phyloP scores from a whole-genome alignment of 1,284 basidiomycete species.

The Melampsora larici-populina region DNA sequence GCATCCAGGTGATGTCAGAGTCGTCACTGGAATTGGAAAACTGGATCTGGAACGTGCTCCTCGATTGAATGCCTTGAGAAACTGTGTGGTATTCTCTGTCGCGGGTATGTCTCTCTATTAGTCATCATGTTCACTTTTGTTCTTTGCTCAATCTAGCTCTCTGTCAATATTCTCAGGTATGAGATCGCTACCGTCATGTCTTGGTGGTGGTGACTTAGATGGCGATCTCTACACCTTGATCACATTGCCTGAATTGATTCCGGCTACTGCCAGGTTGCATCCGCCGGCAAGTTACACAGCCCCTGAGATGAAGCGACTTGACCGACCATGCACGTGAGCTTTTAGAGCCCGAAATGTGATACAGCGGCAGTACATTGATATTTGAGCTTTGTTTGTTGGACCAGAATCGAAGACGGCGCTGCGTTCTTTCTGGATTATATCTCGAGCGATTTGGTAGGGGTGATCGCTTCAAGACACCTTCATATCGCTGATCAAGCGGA shows the following conservation, averaged over 20 bases:
- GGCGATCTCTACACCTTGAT: slow-evolving; percentile 63
- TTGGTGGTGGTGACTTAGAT: slow-evolving; percentile 71
- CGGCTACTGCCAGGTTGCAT: slow-evolving; percentile 52
- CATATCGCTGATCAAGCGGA: slow-evolving; percentile 66
- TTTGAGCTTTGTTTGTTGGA: neutral
- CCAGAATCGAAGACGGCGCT: slow-evolving; percentile 63
- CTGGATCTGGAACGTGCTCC: slow-evolving; percentile 59
- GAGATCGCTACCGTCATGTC: slow-evolving; percentile 65
- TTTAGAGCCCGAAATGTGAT: neutral
- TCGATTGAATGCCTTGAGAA: slow-evolving; percentile 61
- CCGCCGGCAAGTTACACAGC: slow-evolving; percentile 61
- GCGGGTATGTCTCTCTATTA: slow-evolving; percentile 57
- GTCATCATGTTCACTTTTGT: neutral
- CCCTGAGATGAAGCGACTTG: slow-evolving; percentile 58
- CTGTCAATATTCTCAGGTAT: slow-evolving; percentile 55
- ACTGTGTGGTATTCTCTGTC: slow-evolving; percentile 70
- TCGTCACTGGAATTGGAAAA: slow-evolving; percentile 67
- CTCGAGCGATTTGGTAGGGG: slow-evolving; percentile 63
- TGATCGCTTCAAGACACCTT: slow-evolving; percentile 61
- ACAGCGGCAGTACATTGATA: neutral
- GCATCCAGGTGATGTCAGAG: slow-evolving; percentile 70
- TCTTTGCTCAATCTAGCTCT: neutral
- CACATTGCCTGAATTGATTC: slow-evolving; percentile 59
- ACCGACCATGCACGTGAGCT: slow-evolving; percentile 59
- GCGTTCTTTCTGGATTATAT: slow-evolving; percentile 72